phyloP scores from a whole-genome alignment of 1,284 basidiomycete genomes.

The Puccinia novopanici region DNA sequence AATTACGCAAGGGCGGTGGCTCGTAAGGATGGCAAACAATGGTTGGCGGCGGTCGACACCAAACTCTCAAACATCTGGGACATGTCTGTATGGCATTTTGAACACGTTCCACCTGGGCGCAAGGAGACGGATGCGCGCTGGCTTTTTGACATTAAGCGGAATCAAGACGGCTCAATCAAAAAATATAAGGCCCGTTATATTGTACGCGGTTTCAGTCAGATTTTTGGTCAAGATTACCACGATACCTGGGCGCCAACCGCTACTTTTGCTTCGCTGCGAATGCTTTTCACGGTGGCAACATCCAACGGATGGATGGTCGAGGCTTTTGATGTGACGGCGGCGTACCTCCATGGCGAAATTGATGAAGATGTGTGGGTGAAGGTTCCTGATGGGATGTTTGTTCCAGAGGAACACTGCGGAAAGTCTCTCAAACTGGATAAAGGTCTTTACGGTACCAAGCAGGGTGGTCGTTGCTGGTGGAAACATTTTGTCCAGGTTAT shows the following conservation, averaged over 20 bases:
- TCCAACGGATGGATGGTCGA: not conserved
- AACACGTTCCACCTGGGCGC: not conserved
- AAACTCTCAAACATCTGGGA: not conserved
- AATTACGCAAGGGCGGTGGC: not conserved
- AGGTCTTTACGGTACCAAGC: too few species aligned
- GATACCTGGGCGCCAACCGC: conserved; percentile 26
- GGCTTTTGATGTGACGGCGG: conserved; percentile 29
- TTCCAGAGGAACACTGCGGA: too few species aligned
- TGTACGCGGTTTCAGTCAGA: not conserved
- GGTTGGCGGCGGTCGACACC: conserved; percentile 3
- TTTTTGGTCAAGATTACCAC: conserved; percentile 24
- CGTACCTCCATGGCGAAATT: conserved; percentile 38
- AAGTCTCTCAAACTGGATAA: too few species aligned
- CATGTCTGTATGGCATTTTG: conserved; percentile 29
- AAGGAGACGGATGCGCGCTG: conserved; percentile 20
- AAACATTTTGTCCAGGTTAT: too few species aligned
- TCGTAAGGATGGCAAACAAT: not conserved
- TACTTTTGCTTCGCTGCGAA: conserved; percentile 6
- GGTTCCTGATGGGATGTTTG: not conserved
- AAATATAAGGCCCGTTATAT: conserved; percentile 28
- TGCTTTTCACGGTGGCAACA: conserved; percentile 10
- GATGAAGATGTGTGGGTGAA: conserved; percentile 17
- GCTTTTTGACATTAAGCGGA: conserved; percentile 41
- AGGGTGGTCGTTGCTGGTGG: too few species aligned
- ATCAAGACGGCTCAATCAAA: conserved; percentile 23